phyloP scores from a whole-genome alignment of 768 basidiomycete species.

The Leccinum barrowsii region DNA sequence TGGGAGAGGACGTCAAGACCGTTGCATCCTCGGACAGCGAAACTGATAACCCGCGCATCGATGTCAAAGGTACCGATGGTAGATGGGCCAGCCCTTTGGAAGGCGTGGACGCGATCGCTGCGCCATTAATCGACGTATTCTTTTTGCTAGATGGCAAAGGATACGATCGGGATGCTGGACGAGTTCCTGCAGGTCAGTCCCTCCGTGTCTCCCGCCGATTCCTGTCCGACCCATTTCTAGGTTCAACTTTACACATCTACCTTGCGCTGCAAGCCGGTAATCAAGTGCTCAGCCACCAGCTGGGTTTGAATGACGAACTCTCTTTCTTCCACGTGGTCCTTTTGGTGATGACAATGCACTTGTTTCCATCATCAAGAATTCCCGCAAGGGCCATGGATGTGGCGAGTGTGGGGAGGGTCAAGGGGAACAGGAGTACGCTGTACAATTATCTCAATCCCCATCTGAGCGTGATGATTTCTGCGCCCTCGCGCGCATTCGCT shows the following conservation, averaged over 20 bases:
- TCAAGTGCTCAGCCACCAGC: slow-evolving; percentile 56
- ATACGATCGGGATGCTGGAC: slow-evolving; percentile 65
- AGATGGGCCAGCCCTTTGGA: slow-evolving; percentile 41
- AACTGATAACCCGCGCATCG: neutral
- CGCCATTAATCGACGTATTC: slow-evolving; percentile 57
- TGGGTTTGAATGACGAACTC: slow-evolving; percentile 40
- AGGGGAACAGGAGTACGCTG: slow-evolving; percentile 82
- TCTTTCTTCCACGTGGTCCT: slow-evolving; percentile 45
- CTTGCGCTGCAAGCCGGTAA: slow-evolving; percentile 53
- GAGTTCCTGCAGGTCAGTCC: slow-evolving; percentile 66
- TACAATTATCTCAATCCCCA: slow-evolving; percentile 95
- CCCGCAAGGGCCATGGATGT: slow-evolving; percentile 43
- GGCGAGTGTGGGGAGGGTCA: slow-evolving; percentile 79
- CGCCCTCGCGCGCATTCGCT: slow-evolving; percentile 19
- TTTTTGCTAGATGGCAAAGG: slow-evolving; percentile 42
- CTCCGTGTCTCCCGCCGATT: neutral
- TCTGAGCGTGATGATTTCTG: slow-evolving; percentile 63
- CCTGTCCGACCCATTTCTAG: slow-evolving; percentile 29
- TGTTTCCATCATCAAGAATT: slow-evolving; percentile 45
- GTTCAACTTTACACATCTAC: slow-evolving; percentile 59
- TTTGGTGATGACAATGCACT: slow-evolving; percentile 58
- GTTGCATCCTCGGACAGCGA: slow-evolving; percentile 15
- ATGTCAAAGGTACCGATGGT: slow-evolving; percentile 3
- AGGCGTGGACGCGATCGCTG: slow-evolving; percentile 59
- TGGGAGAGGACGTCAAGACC: slow-evolving; percentile 53